These are phyloP conservation scores for Xanthoparmelia taractica DNA, from an alignment of 495 filamentous ascomycete genomes.

Conservation along the genomic window DNA sequence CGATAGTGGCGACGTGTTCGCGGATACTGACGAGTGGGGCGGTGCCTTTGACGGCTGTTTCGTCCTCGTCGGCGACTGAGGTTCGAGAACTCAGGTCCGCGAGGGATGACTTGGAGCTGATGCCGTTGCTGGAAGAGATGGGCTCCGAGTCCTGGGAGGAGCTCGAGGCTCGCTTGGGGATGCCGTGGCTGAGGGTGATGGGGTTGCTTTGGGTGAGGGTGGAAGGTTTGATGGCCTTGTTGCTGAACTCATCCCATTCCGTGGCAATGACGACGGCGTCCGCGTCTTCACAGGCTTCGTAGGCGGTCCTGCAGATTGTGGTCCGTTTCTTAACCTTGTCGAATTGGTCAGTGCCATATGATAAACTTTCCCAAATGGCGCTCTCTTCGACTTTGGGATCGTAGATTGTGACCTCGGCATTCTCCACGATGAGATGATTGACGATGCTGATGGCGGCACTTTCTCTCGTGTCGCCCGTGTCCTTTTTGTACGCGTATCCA, in stretches of 20 bases:
- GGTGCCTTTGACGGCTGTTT: not conserved
- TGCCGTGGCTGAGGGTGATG: not conserved
- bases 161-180: not conserved
- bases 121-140: not conserved
- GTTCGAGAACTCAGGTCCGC: conserved; percentile 2
- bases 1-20: conserved; percentile 7
- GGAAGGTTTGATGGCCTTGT: conserved; percentile 22
- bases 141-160: conserved; percentile 1
- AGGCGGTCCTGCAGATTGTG: conserved; percentile 30
- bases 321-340: conserved; percentile 20
- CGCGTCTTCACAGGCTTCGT: conserved; percentile 44
- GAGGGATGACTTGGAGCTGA: conserved; percentile 5
- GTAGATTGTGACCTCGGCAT: conserved; percentile 61
- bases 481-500: conserved; percentile 77
- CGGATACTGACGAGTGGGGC: conserved; percentile 3
- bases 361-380: conserved; percentile 39
- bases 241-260: conserved; percentile 57
- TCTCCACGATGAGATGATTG: conserved; percentile 55
- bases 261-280: conserved; percentile 55
- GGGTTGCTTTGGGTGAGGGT: not conserved
- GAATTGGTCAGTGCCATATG: conserved; percentile 21
- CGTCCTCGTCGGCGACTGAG: conserved; percentile 6
- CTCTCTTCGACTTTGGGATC: conserved; percentile 56
- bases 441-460: conserved; percentile 63
- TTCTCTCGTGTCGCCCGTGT: conserved; percentile 71